Evolutionary conservation across 2,329 filamentous ascomycete species (phyloP), one percentile per base, ranked within the genome.

Genomic region (Cladobotryum protrusum): DNA sequence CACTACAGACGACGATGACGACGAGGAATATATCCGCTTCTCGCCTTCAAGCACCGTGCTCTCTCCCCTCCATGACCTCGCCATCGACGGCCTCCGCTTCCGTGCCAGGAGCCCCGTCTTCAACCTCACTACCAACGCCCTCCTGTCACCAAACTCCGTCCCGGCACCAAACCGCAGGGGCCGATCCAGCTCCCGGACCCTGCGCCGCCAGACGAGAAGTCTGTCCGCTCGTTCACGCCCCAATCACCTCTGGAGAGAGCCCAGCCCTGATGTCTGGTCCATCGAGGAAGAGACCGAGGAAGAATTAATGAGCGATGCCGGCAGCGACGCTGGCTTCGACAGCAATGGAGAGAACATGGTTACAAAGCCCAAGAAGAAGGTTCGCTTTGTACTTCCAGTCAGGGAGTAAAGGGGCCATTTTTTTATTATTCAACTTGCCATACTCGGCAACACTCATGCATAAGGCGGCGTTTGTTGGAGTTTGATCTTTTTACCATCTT

Each of bases 221-320:
- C 52, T 59, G 39, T 62, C 65, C 20, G 57, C 59, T 44, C 64
- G 62, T 33, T 68, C 59, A 52, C 68, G 72, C 40, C 72, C 74
- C 8, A 58, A 63, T 15, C 66, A 67, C 43, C 57, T 78, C 1
- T 82, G 78, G 78, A 68, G 77, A 35, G 73, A 79, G 63, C 78
- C 78, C 6, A 81, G 78, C 58, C 77, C 77, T 0, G 77, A 81
- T 47, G 78, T 82, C 3, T 82, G 77, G 73, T 75, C 75, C 29
- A 82, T 82, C 49, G 74, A 79, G 63, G 78, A 82, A 61, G 77
- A 81, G 65, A 74, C 74, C 1, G 77, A 79, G 64, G 75, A 77
- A 58, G 75, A 79, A 57, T 61, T 73, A 19, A 63, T 70, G 64
- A 62, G 62, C 48, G 65, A 61, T 20, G 59, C 54, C 0, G 55